phyloP scores from a whole-genome alignment of 2,329 filamentous ascomycete species.

The Penicillium sp. region DNA sequence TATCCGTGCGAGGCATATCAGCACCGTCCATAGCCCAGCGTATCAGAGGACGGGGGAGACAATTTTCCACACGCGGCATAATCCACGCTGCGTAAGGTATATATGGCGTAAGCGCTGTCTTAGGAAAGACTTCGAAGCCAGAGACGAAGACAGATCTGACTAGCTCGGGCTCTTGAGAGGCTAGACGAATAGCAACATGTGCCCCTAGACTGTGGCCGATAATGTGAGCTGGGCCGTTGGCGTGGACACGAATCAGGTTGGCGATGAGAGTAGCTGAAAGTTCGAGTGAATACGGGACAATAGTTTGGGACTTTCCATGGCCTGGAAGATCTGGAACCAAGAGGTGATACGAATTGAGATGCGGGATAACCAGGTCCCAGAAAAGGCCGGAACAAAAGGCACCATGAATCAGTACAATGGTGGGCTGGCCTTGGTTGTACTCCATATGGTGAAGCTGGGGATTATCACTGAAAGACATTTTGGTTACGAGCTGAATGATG shows the following conservation, averaged over 20 bases:
- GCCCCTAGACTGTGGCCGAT: conserved; percentile 20
- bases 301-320: conserved; percentile 14
- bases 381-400: conserved; percentile 12
- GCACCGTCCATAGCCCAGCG: conserved; percentile 14
- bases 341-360: conserved; percentile 14
- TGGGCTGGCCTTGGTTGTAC: neutral
- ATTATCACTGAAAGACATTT: neutral
- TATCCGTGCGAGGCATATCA: conserved; percentile 8
- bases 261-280: neutral
- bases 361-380: conserved; percentile 12
- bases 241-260: conserved; percentile 8
- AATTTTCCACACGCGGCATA: conserved; percentile 6
- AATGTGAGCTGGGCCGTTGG: conserved; percentile 12
- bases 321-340: conserved; percentile 18
- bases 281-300: conserved; percentile 12
- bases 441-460: neutral
- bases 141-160: conserved; percentile 11
- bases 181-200: conserved; percentile 12
- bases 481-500: neutral
- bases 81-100: conserved; percentile 10
- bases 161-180: conserved; percentile 3
- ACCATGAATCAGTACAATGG: conserved; percentile 17
- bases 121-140: conserved; percentile 5
- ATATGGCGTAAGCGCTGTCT: conserved; percentile 3
- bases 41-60: conserved; percentile 1